These are phyloP conservation scores for Uromyces viciae-fabae DNA, from an alignment of 1,284 basidiomycete genomes.

Conservation along the genomic window DNA sequence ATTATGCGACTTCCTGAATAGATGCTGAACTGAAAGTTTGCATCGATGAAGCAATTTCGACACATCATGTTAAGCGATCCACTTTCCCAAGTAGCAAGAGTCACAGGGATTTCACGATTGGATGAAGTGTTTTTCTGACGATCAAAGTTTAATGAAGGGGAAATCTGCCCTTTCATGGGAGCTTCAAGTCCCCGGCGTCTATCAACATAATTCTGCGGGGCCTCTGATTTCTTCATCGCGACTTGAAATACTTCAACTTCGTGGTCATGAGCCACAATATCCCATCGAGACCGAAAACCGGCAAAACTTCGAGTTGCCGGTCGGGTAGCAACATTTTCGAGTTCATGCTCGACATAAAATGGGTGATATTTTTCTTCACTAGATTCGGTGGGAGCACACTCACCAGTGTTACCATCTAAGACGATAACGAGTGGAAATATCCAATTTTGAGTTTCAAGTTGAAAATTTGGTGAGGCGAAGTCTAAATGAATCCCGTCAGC, in stretches of 20 bases:
- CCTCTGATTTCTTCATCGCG: not conserved
- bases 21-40: conserved; percentile 26
- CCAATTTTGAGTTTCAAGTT: conserved; percentile 12
- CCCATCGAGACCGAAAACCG: conserved; percentile 43
- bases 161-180: not conserved
- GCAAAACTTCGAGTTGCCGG: not conserved
- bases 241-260: conserved; percentile 20
- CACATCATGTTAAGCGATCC: conserved; percentile 27
- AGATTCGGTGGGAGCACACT: conserved; percentile 18
- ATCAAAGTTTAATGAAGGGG: conserved; percentile 38
- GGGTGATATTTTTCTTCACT: conserved; percentile 32
- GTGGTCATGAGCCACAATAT: conserved; percentile 27
- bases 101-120: not conserved
- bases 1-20: conserved; percentile 37
- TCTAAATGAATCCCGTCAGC: conserved; percentile 30
- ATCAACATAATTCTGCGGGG: not conserved
- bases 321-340: not conserved
- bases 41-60: conserved; percentile 28
- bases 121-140: not conserved
- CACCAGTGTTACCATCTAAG: conserved; percentile 20
- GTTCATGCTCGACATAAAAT: not conserved
- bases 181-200: not conserved
- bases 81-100: not conserved
- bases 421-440: conserved; percentile 33
- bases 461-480: conserved; percentile 15